Evolutionary conservation across 2,329 filamentous ascomycete species (phyloP).

Genomic region (Rhynchosporium secalis): DNA sequence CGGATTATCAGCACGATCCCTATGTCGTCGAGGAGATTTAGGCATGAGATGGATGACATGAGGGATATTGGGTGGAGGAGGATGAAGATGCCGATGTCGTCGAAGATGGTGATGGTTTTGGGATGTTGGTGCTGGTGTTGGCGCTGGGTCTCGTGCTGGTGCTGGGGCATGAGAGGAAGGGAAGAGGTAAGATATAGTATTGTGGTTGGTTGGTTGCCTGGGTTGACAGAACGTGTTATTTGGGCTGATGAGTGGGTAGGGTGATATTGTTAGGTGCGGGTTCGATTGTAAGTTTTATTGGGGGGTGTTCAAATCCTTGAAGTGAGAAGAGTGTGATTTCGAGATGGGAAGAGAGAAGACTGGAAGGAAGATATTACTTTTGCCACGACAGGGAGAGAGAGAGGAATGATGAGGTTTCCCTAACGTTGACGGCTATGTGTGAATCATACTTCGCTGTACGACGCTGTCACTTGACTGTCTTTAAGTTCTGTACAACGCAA

Average conservation of each 20-base stretch:
- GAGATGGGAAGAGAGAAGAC: neutral
- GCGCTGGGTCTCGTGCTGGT: neutral
- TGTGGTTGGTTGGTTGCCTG: no score
- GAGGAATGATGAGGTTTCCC: no score
- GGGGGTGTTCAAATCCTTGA: no score
- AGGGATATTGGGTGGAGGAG: constrained; percentile 26
- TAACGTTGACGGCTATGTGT: no score
- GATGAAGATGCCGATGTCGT: constrained; percentile 33
- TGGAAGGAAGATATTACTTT: neutral
- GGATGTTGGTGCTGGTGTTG: neutral
- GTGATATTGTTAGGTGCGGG: no score
- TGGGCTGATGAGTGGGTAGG: no score
- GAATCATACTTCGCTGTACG: constrained; percentile 15
- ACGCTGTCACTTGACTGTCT: constrained; percentile 2
- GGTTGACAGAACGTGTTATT: no score
- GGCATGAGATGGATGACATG: constrained; percentile 20
- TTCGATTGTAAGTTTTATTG: no score
- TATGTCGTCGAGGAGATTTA: constrained; percentile 33
- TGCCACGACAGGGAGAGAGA: neutral
- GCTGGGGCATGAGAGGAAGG: neutral
- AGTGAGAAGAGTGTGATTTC: no score
- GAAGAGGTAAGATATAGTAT: no score
- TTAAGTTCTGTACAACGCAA: no score
- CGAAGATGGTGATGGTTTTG: constrained; percentile 29
- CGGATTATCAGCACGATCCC: constrained; percentile 29